Evolutionary conservation across 1,139 yeast species (phyloP).

Genomic region (Nakaseomyces kungkrabaensis): DNA sequence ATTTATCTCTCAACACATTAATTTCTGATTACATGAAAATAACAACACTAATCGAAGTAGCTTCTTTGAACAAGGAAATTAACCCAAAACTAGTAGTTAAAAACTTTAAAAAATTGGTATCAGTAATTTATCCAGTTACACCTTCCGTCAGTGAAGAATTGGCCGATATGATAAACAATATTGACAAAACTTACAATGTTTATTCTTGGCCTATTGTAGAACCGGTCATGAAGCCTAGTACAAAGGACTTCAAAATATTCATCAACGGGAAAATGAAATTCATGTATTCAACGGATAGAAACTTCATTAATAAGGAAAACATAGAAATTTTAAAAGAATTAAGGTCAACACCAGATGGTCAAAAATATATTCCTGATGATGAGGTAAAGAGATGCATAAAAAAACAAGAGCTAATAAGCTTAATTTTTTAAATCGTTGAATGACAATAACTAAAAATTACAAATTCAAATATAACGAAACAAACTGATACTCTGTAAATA

Average conservation of each 20-base stretch:
- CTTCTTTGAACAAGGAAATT: slow-evolving; percentile 32
- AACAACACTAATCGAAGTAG: slow-evolving; percentile 44
- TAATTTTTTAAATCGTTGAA: neutral
- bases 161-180: slow-evolving; percentile 45
- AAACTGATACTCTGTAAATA: neutral
- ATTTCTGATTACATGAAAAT: slow-evolving; percentile 85
- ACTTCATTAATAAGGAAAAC: slow-evolving; percentile 30
- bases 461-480: too few species aligned
- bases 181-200: slow-evolving; percentile 37
- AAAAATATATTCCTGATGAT: slow-evolving; percentile 3
- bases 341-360: slow-evolving; percentile 20
- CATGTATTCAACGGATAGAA: slow-evolving; percentile 33
- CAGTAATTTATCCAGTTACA: slow-evolving; percentile 30
- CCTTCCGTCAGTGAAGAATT: slow-evolving; percentile 81
- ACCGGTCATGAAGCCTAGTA: slow-evolving; percentile 32
- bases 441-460: too few species aligned
- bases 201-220: slow-evolving; percentile 48
- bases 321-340: slow-evolving; percentile 31
- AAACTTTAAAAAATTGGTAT: slow-evolving; percentile 48
- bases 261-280: slow-evolving; percentile 62
- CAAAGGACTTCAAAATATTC: slow-evolving; percentile 42
- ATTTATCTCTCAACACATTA: slow-evolving; percentile 68
- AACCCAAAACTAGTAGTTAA: slow-evolving; percentile 32
- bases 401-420: neutral
- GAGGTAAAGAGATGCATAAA: neutral